A percentile compares a stretch with the other conserved stretches of the same genome.
These are phyloP conservation scores for Microbotryum scabiosae DNA, from an alignment of 1,284 basidiomycete species.

Conservation along the genomic window DNA sequence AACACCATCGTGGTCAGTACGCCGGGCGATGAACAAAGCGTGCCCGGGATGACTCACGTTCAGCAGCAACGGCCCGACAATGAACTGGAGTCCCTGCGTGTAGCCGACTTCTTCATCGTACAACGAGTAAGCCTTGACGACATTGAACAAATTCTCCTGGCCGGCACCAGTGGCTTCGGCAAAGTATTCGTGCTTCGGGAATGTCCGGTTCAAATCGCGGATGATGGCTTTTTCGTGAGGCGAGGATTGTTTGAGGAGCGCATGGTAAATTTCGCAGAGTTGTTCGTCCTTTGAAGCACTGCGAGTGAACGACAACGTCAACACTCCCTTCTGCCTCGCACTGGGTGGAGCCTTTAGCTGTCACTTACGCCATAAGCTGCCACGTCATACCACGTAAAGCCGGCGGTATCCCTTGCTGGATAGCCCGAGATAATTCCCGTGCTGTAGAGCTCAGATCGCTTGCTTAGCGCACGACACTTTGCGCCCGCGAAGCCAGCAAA, in stretches of 20 bases:
- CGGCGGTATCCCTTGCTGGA: slow-evolving; percentile 82
- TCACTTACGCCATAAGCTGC: slow-evolving; percentile 74
- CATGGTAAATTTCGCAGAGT: slow-evolving; percentile 76
- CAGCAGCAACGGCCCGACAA: slow-evolving; percentile 83
- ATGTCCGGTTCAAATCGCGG: slow-evolving; percentile 86
- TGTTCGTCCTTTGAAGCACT: slow-evolving; percentile 75
- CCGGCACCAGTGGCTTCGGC: slow-evolving; percentile 77
- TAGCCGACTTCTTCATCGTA: slow-evolving; percentile 95
- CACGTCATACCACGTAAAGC: slow-evolving; percentile 88
- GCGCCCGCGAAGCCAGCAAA: neutral
- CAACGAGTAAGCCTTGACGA: slow-evolving; percentile 93
- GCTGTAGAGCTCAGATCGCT: slow-evolving; percentile 40
- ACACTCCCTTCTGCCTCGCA: too few relatives aligned
- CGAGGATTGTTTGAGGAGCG: slow-evolving; percentile 71
- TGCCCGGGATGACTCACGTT: slow-evolving; percentile 53
- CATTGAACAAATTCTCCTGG: slow-evolving; percentile 94
- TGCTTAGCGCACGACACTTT: neutral
- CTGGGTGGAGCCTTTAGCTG: slow-evolving; percentile 6
- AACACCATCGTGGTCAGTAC: slow-evolving; percentile 8
- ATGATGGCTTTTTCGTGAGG: slow-evolving; percentile 88
- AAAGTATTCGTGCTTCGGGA: slow-evolving; percentile 96
- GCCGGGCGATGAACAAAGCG: neutral
- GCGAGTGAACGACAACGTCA: slow-evolving; percentile 47
- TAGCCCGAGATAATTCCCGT: slow-evolving; percentile 74
- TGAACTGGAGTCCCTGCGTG: slow-evolving; percentile 91